Base-by-base conservation (phyloP, 2,329 filamentous ascomycete genomes). In the Fusarium nanum region DNA sequence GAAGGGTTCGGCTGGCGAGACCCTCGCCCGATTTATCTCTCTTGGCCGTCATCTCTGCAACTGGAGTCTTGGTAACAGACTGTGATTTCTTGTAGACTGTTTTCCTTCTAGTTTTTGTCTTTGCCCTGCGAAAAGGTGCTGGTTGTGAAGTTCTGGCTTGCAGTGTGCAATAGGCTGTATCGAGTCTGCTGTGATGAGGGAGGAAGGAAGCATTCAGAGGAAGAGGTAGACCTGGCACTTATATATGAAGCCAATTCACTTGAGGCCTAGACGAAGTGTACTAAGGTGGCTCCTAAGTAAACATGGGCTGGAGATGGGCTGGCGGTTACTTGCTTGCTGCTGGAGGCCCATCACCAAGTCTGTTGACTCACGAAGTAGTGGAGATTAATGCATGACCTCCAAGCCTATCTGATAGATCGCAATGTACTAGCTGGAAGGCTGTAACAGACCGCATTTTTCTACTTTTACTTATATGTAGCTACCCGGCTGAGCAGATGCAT, bases 1-100 rank as follows among this genome's bases (percentile, higher is more conserved):
- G 52, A 0, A 77, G 70, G 28, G 58, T 65, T 25, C 73, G 65
- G n/a, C 11, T 34, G 16, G 32, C 32, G 32, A 34, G 32, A 34
- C 32, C 32, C 8, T 34, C 32, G 8, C 32, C 32, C 16, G 32
- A 34, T 4, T 18, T 34, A 18, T 34, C 32, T 34, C 8, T 34
- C 32, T 34, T 34, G 32, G 32, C 5, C 7, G 32, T 34, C 32
- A 34, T 34, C 2, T 34, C 16, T 34, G 8, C 32, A 18, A 10
- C 32, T 34, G 30, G 13, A 14, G 28, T 14, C 6, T 30, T 13
- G 2, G 6, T 13, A 30, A 14, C 7, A 14, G 13, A 6, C 7
- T 30, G 13, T 30, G 28, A 14, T 27, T 25, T 18, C 10, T n/a
- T 27, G 5, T 12, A 27, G 11, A 32, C 27, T 32, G n/a, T 55